Evolutionary conservation across 2,329 filamentous ascomycete genomes (phyloP).

Genomic region (Trichophaea hybrida): DNA sequence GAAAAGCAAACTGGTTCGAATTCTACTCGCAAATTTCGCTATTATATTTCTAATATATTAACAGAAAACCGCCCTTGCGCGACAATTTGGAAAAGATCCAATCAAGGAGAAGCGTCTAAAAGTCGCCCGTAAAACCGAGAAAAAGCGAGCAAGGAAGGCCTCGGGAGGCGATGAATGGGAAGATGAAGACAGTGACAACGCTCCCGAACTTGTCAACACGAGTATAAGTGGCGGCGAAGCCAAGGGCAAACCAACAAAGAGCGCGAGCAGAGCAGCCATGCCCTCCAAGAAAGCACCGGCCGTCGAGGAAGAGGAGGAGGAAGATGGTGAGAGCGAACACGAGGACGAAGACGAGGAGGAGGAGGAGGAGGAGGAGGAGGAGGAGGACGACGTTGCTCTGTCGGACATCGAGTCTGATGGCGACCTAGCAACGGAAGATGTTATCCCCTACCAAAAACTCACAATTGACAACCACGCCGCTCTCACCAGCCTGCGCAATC

Average conservation of each 20-base stretch:
- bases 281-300: slow-evolving; percentile 31
- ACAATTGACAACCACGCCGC: slow-evolving; percentile 96
- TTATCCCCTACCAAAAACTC: slow-evolving; percentile 78
- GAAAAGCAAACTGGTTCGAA: slow-evolving; percentile 5
- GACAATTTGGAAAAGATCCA: slow-evolving; percentile 42
- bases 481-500: slow-evolving; percentile 63
- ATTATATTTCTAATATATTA: background rate
- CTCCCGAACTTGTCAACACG: slow-evolving; percentile 15
- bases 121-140: slow-evolving; percentile 31
- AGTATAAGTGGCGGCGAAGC: slow-evolving; percentile 20
- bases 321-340: slow-evolving; percentile 33
- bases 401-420: slow-evolving; percentile 65
- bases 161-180: slow-evolving; percentile 27
- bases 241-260: slow-evolving; percentile 31
- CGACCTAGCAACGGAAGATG: slow-evolving; percentile 55
- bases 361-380: slow-evolving; percentile 53
- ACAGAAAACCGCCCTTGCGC: slow-evolving; percentile 39
- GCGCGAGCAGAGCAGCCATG: slow-evolving; percentile 31
- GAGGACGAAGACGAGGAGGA: slow-evolving; percentile 42
- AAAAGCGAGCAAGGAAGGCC: slow-evolving; percentile 37
- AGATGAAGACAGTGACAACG: slow-evolving; percentile 12
- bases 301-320: slow-evolving; percentile 27
- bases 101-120: slow-evolving; percentile 33
- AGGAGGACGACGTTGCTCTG: slow-evolving; percentile 76
- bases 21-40: background rate